Percentiles rank a stretch among this genome's conserved stretches.
Conservation (phyloP, 2,329 filamentous ascomycete genomes). For the Ophiostoma tasmaniense region DNA sequence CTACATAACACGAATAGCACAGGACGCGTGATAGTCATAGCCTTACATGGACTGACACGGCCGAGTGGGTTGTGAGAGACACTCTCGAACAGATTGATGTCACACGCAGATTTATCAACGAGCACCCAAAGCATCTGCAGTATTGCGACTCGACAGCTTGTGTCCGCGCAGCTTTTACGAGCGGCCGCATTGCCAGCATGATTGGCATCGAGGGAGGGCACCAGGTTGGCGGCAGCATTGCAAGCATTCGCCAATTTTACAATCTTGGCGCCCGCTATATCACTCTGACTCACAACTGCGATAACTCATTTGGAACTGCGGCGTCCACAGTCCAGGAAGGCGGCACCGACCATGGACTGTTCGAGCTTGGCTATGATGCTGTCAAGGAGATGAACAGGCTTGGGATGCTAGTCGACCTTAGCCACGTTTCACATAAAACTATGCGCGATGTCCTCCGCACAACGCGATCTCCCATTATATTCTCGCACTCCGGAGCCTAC, state of each 20-base stretch:
- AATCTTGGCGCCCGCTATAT: not conserved
- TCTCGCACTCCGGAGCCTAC: not conserved
- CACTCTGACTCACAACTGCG: not conserved
- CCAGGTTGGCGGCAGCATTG: constrained; percentile 10
- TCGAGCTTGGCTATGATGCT: not conserved
- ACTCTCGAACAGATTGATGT: no score
- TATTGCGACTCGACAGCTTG: no score
- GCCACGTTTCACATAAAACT: not conserved
- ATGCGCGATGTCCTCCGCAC: not conserved
- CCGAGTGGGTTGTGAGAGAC: no score
- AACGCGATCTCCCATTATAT: not conserved
- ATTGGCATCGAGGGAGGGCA: no score
- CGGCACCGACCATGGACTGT: not conserved
- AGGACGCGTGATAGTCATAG: no score
- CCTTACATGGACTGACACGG: no score
- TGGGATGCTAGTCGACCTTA: not conserved
- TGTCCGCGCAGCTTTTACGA: no score
- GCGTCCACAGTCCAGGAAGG: not conserved
- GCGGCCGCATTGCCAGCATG: no score
- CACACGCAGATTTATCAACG: no score
- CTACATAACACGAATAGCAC: no score
- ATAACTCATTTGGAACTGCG: not conserved
- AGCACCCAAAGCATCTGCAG: no score
- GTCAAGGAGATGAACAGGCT: not conserved
- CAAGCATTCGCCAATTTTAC: constrained; percentile 23